Base-by-base conservation (phyloP, 768 basidiomycete genomes). In the Lactarius hatsudake region DNA sequence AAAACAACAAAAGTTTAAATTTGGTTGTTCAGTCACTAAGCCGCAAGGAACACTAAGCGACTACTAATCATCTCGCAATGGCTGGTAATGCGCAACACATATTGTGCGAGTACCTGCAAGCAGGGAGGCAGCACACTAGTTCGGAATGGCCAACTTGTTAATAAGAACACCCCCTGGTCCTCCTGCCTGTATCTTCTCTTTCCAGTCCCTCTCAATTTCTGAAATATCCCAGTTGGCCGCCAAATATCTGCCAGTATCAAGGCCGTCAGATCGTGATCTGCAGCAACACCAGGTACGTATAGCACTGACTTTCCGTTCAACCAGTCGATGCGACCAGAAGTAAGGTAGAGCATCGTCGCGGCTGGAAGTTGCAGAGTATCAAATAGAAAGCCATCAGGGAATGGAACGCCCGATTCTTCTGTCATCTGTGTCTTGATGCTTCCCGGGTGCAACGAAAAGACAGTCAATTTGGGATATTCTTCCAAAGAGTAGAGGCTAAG, bases 291-390 rank as follows among this genome's bases (percentile, higher is more conserved):
- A 38, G 36, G 36, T 13, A 38, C 12, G 3, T 4, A 13, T 48
- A n/a, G 2, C 42, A 51, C 63, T 55, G 34, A 72, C 69, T 65
- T 66, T 57, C 72, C 72, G 26, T 56, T 70, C 62, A 71, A 61
- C 70, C 67, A 72, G 45, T 71, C 70, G 43, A 64, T 45, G 53
- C 42, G 68, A n/a, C 71, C 71, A 63, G 69, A 70, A 1, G 71
- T 72, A 34, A 72, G 20, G n/a, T 61, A 67, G 42, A 72, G 30
- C 28, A 59, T 64, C 5, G 72, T 70, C 0, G 72, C 71, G 10
- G 72, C 72, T 17, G 72, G 72, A 5, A 73, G 69, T 60, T 71
- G 69, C 2, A 71, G 28, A 17, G 71, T 71, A 48, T 73, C 72
- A 28, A 63, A 56, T 15, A 66, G 45, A 13, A 48, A 48, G 45